phyloP scores from a whole-genome alignment of 169 alveolate genomes.

The Eimeria tenella region DNA sequence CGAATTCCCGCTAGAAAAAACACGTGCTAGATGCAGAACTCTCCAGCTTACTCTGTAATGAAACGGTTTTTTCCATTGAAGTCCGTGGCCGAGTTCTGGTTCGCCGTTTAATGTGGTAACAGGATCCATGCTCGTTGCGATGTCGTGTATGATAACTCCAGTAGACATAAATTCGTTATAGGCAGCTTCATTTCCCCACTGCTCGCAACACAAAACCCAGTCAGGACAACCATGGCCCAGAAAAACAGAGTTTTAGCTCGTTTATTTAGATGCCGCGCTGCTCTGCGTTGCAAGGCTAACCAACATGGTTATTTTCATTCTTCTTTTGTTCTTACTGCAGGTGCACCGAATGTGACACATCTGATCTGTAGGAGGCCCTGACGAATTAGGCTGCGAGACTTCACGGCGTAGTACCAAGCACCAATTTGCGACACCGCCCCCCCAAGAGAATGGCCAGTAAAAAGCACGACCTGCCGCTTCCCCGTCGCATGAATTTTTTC shows the following conservation, averaged over 20 bases:
- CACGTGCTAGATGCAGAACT: too few species aligned
- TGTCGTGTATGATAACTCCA: conserved; percentile 50
- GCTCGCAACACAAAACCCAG: conserved; percentile 6
- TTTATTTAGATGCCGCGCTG: not conserved
- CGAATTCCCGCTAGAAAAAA: too few species aligned
- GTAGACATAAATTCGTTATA: conserved; percentile 34
- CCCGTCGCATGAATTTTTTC: conserved; percentile 6
- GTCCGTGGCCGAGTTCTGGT: conserved; percentile 59
- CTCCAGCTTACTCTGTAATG: conserved; percentile 51
- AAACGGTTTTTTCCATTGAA: conserved; percentile 62
- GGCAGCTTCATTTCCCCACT: conserved; percentile 62
- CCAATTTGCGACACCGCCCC: conserved; percentile 56
- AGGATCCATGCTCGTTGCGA: conserved; percentile 55
- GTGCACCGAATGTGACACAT: conserved; percentile 65
- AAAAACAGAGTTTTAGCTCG: too few species aligned
- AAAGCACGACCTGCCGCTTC: conserved; percentile 58
- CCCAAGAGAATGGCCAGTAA: conserved; percentile 70
- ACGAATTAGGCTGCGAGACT: conserved; percentile 15
- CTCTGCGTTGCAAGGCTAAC: not conserved
- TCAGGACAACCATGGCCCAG: not conserved
- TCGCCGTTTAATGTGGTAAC: conserved; percentile 70
- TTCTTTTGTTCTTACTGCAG: conserved; percentile 29
- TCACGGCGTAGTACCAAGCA: conserved; percentile 64
- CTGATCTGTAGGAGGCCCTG: conserved; percentile 32
- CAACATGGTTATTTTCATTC: not conserved